Conservation (phyloP, 2,329 filamentous ascomycete species). For the Claviceps sp. region DNA sequence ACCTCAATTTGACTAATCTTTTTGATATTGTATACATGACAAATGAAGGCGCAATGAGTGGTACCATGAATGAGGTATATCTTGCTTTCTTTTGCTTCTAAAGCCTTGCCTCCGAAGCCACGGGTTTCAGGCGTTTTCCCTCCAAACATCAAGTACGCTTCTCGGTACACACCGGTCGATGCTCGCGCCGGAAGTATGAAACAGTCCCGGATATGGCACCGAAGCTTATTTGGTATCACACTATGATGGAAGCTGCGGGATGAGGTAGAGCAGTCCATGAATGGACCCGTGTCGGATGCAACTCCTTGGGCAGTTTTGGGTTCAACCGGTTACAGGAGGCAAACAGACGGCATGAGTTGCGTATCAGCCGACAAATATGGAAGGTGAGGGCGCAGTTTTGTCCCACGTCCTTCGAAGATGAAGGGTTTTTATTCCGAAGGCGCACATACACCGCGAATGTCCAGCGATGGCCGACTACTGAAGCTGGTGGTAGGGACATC, state of each 20-base stretch:
- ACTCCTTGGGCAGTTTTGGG: conserved; percentile 2
- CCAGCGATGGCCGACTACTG: background rate
- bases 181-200: conserved; percentile 1
- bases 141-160: background rate
- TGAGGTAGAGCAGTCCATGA: conserved; percentile 3
- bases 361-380: background rate
- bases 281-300: conserved; percentile 4
- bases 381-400: background rate
- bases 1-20: background rate
- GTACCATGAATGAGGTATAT: background rate
- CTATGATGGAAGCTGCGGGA: background rate
- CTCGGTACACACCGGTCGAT: background rate
- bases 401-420: background rate
- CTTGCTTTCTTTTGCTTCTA: background rate
- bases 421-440: background rate
- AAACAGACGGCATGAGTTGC: conserved; percentile 4
- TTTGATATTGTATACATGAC: background rate
- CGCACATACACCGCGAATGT: conserved; percentile 2
- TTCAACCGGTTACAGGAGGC: conserved; percentile 6
- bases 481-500: background rate
- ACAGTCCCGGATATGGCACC: background rate
- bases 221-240: conserved; percentile 4
- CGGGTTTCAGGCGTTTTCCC: background rate
- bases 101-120: background rate
- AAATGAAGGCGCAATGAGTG: background rate